Evolutionary conservation across 352 stramenopile species (phyloP), one percentile per base, ranked within the genome.

Genomic region (Pythium myriotylum): DNA sequence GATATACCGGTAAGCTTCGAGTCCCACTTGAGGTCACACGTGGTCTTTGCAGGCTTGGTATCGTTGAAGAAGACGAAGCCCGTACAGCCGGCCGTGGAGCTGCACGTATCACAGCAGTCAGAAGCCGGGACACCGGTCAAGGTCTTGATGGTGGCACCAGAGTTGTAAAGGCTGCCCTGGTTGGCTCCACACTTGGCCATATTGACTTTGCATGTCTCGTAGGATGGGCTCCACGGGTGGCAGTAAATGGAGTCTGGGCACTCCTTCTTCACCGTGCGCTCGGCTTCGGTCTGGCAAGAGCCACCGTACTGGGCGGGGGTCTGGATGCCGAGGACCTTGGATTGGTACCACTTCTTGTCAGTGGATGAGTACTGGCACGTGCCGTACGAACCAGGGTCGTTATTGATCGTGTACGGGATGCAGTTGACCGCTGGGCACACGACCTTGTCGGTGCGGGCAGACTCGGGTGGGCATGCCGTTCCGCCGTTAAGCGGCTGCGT

Each of bases 1-100:
- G 13, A n/a, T 3, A 4, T 6, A n/a, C 37, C 37, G 17, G 37
- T 20, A 6, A 14, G 37, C 13, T 6, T 14, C 13, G 37, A n/a
- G n/a, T n/a, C 27, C 47, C 47, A 54, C 47, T 54, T 54, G 27
- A 54, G 29, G 17, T 29, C 20, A 10, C 47, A 54, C 47, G n/a
- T 32, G 6, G 47, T 54, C 16, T 26, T 22, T 17, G 33, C 40
- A 6, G 47, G 27, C n/a, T 41, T 23, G 9, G 19, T 29, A n/a
- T 54, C 19, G n/a, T 12, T 33, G 24, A 54, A 27, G 29, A 54
- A 54, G 17, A 33, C 35, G 47, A 42, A 54, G 17, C 24, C 47
- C 17, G 22, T 19, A n/a, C 47, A 54, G 47, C 47, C 47, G 0
- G 29, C n/a, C 27, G 29, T 54, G 27, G 16, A 27, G 14, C 24